phyloP scores from a whole-genome alignment of 192 early-diverging fungal genomes.

The Umbelopsis vinacea region DNA sequence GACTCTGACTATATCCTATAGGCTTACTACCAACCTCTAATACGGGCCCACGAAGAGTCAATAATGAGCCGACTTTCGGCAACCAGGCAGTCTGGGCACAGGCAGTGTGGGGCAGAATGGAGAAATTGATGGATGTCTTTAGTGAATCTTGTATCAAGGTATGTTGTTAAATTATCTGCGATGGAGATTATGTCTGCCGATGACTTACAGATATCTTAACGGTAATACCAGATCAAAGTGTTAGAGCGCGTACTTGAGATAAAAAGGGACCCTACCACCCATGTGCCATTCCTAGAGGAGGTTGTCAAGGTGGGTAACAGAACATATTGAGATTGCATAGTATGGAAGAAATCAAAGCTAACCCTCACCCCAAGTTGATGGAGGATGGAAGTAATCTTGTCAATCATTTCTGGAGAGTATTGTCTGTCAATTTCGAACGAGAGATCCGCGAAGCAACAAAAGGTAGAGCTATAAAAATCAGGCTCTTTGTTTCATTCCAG shows the following conservation, averaged over 20 bases:
- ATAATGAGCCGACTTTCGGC: slow-evolving; percentile 53
- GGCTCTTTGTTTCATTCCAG: background rate
- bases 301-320: slow-evolving; percentile 40
- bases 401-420: slow-evolving; percentile 56
- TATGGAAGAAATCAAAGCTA: background rate
- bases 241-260: slow-evolving; percentile 55
- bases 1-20: background rate
- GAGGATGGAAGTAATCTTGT: slow-evolving; percentile 53
- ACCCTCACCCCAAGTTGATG: slow-evolving; percentile 35
- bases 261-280: slow-evolving; percentile 53
- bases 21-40: background rate
- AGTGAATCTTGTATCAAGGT: slow-evolving; percentile 59
- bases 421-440: slow-evolving; percentile 57
- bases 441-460: slow-evolving; percentile 56
- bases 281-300: slow-evolving; percentile 56
- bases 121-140: slow-evolving; percentile 55
- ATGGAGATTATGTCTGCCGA: background rate
- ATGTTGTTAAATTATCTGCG: background rate
- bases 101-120: slow-evolving; percentile 58
- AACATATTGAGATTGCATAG: background rate
- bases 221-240: background rate
- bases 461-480: slow-evolving; percentile 29
- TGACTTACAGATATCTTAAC: background rate
- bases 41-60: slow-evolving; percentile 49
- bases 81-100: slow-evolving; percentile 48